phyloP scores from a whole-genome alignment of 345 rosid genomes.

The Clausena lansium region DNA sequence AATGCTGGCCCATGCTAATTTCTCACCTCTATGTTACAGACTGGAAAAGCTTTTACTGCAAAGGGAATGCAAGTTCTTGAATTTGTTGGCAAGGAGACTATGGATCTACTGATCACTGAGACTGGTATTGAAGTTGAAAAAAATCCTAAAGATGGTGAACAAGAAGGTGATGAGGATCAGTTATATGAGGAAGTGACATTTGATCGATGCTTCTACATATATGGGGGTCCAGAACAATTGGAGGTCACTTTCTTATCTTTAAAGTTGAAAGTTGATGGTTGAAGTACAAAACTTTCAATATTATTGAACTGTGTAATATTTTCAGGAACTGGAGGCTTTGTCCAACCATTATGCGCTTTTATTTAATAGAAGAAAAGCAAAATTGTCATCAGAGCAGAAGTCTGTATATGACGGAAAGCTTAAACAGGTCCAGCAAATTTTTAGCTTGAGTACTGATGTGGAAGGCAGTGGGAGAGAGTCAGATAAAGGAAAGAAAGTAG shows the following conservation, averaged over 20 bases:
- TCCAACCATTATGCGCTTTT: constrained; percentile 79
- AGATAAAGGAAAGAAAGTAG: constrained; percentile 85
- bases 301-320: constrained; percentile 21
- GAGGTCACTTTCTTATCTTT: constrained; percentile 54
- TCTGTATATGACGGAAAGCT: constrained; percentile 69
- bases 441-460: constrained; percentile 54
- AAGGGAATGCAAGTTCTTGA: constrained; percentile 99
- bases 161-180: constrained; percentile 60
- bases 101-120: constrained; percentile 87
- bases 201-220: constrained; percentile 97
- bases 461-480: constrained; percentile 49
- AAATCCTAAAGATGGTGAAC: constrained; percentile 38
- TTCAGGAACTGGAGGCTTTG: constrained; percentile 92
- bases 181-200: constrained; percentile 82
- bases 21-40: constrained; percentile 38
- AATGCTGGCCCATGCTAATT: constrained; percentile 14
- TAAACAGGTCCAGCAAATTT: constrained; percentile 80
- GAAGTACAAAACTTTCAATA: constrained; percentile 15
- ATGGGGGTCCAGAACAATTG: constrained; percentile 98
- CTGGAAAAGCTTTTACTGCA: constrained; percentile 89
- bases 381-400: constrained; percentile 74
- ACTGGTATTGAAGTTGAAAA: constrained; percentile 74
- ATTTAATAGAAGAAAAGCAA: constrained; percentile 84
- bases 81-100: constrained; percentile 88
- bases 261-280: constrained; percentile 17